Evolutionary conservation across 768 basidiomycete species (phyloP).

Genomic region (Collybia sordida): DNA sequence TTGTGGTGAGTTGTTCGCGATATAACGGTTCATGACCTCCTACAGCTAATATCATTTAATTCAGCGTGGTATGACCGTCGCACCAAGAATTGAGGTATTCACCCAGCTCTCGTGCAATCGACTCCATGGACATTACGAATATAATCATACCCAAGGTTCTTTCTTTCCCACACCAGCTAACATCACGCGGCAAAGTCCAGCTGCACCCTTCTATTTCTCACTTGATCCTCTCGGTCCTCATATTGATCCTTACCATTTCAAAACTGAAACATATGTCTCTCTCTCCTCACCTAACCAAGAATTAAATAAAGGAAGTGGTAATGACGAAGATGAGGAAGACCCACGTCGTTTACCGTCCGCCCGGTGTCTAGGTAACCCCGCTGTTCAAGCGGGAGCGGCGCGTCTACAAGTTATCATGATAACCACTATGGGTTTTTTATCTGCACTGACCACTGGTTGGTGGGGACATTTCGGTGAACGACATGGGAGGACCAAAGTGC

Average conservation of each 20-base stretch:
- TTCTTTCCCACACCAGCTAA: constrained; percentile 7
- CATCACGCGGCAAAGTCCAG: constrained; percentile 6
- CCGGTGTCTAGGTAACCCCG: constrained; percentile 44
- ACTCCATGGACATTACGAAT: constrained; percentile 41
- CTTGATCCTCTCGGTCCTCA: constrained; percentile 32
- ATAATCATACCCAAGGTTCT: constrained; percentile 35
- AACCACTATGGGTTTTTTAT: constrained; percentile 74
- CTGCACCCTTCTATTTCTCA: constrained; percentile 23
- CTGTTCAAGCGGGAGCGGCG: constrained; percentile 71
- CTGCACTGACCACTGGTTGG: constrained; percentile 84
- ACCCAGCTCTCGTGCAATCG: constrained; percentile 74
- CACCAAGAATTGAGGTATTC: constrained; percentile 78
- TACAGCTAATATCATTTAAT: constrained; percentile 6
- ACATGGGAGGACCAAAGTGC: constrained; percentile 74
- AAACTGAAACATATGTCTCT: constrained; percentile 2
- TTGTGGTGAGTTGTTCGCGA: constrained; percentile 50
- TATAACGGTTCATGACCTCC: constrained; percentile 6
- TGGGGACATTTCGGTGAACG: constrained; percentile 87
- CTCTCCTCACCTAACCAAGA: neutral
- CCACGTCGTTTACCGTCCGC: constrained; percentile 34
- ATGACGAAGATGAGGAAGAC: constrained; percentile 29
- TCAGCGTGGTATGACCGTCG: constrained; percentile 85
- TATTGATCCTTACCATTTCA: constrained; percentile 16
- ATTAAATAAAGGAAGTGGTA: neutral
- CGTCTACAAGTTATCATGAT: constrained; percentile 75